Percentiles rank a stretch among this genome's conserved stretches.
These are phyloP conservation scores for Tillandsia leiboldiana DNA, from an alignment of 176 grass and related monocot genomes.

Conservation along the genomic window DNA sequence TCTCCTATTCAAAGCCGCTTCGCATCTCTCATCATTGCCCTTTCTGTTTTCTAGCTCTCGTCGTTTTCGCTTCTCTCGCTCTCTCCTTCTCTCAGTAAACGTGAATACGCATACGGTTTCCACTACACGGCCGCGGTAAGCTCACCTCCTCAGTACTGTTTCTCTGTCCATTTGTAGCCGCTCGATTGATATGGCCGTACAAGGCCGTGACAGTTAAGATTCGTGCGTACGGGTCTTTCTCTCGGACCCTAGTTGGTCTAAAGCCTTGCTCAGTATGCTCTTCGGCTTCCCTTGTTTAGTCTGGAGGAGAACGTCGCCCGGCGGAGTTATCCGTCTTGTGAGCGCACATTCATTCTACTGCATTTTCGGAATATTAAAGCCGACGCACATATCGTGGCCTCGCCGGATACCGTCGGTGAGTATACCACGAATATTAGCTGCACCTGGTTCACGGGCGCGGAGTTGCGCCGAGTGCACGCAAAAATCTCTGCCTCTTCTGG, in stretches of 20 bases:
- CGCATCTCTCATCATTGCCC: slow-evolving; percentile 6
- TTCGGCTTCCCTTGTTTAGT: not conserved
- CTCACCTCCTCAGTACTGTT: not conserved
- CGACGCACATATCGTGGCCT: too few relatives aligned
- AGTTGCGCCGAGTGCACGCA: too few relatives aligned
- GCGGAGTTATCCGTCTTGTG: too few relatives aligned
- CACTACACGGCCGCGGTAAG: not conserved
- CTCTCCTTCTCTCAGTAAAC: slow-evolving; percentile 15
- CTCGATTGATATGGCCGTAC: slow-evolving; percentile 10
- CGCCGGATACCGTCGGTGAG: too few relatives aligned
- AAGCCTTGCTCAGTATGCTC: not conserved
- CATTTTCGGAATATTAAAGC: too few relatives aligned
- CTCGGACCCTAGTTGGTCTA: not conserved
- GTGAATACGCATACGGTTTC: not conserved
- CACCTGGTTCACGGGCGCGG: too few relatives aligned
- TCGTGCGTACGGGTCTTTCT: slow-evolving; percentile 6
- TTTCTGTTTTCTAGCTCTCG: slow-evolving; percentile 4
- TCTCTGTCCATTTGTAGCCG: not conserved
- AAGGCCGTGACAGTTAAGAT: not conserved
- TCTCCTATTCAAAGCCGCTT: not conserved
- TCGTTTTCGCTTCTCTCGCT: slow-evolving; percentile 12
- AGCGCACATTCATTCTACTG: too few relatives aligned
- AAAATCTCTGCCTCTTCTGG: too few relatives aligned
- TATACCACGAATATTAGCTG: too few relatives aligned
- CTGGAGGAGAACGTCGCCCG: too few relatives aligned